Evolutionary conservation across 495 filamentous ascomycete species (phyloP).

Genomic region (Cryomyces antarcticus): DNA sequence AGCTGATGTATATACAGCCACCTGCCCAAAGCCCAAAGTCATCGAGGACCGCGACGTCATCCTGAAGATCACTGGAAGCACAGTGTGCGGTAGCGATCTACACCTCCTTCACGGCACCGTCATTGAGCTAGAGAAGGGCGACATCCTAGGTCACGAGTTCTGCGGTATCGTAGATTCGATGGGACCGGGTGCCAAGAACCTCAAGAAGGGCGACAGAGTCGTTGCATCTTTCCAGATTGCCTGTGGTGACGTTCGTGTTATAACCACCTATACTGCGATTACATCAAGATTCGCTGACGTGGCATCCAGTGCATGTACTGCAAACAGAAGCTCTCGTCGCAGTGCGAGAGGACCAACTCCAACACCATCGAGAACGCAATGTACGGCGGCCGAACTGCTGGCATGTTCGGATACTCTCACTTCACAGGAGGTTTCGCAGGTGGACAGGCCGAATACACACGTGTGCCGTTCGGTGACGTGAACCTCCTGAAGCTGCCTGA

Average conservation of each 20-base stretch:
- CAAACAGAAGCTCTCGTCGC: slow-evolving; percentile 48
- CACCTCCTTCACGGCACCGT: slow-evolving; percentile 58
- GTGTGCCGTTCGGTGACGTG: slow-evolving; percentile 64
- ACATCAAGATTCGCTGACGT: slow-evolving; percentile 6
- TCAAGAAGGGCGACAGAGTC: slow-evolving; percentile 54
- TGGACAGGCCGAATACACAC: slow-evolving; percentile 72
- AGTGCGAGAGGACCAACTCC: slow-evolving; percentile 61
- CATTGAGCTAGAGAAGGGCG: slow-evolving; percentile 56
- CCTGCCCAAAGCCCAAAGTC: slow-evolving; percentile 48
- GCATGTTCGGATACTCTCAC: slow-evolving; percentile 55
- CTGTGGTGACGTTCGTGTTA: slow-evolving; percentile 25
- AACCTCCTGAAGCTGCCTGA: slow-evolving; percentile 68
- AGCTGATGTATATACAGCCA: slow-evolving; percentile 19
- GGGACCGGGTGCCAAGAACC: slow-evolving; percentile 35
- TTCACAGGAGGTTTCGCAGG: slow-evolving; percentile 81
- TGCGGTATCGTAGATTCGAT: slow-evolving; percentile 60
- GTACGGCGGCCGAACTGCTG: slow-evolving; percentile 43
- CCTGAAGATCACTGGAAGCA: slow-evolving; percentile 64
- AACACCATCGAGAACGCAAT: slow-evolving; percentile 48
- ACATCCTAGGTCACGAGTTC: slow-evolving; percentile 83
- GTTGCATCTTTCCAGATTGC: slow-evolving; percentile 80
- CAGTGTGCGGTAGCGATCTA: slow-evolving; percentile 73
- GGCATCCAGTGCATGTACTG: slow-evolving; percentile 49
- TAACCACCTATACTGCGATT: background rate
- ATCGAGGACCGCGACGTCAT: slow-evolving; percentile 62